A percentile compares a stretch with the other conserved stretches of the same genome.
Evolutionary conservation across 306 rosid species (phyloP).

Genomic region (Vigna angularis): DNA sequence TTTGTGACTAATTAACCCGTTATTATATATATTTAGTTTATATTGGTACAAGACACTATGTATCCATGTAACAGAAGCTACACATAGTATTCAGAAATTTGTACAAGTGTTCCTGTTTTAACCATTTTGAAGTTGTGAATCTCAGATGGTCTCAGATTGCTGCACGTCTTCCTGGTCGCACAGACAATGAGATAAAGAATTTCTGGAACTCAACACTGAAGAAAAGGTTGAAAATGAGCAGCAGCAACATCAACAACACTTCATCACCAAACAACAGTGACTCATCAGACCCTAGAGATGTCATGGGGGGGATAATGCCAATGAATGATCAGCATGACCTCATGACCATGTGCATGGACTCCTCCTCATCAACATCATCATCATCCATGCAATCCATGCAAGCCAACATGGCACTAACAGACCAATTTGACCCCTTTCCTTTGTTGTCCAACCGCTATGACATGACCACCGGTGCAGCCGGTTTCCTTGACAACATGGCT

Average conservation of each 20-base stretch:
- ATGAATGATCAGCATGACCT: slow-evolving; percentile 53
- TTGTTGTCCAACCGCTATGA: slow-evolving; percentile 55
- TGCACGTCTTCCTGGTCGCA: slow-evolving; percentile 92
- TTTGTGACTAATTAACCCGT: too few species aligned
- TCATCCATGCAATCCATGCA: slow-evolving; percentile 59
- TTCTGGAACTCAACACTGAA: slow-evolving; percentile 94
- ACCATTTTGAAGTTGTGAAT: slow-evolving; percentile 15
- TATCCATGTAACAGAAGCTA: too few species aligned
- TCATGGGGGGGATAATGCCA: slow-evolving; percentile 50
- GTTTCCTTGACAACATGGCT: slow-evolving; percentile 48
- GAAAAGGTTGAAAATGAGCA: slow-evolving; percentile 63
- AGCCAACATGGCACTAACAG: slow-evolving; percentile 48
- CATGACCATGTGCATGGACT: slow-evolving; percentile 70
- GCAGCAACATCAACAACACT: slow-evolving; percentile 21
- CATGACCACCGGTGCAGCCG: slow-evolving; percentile 47
- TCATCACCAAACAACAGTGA: slow-evolving; percentile 69
- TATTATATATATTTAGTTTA: too few species aligned
- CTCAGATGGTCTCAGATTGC: slow-evolving; percentile 98
- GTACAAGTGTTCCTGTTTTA: background rate
- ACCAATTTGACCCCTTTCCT: slow-evolving; percentile 58
- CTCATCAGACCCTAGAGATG: slow-evolving; percentile 53
- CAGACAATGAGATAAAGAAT: slow-evolving; percentile 93
- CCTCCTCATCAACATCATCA: slow-evolving; percentile 73
- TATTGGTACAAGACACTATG: too few species aligned
- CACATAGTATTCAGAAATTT: too few species aligned